These are phyloP conservation scores for Aspergillus panamensis DNA, from an alignment of 495 filamentous ascomycete genomes.

Conservation along the genomic window DNA sequence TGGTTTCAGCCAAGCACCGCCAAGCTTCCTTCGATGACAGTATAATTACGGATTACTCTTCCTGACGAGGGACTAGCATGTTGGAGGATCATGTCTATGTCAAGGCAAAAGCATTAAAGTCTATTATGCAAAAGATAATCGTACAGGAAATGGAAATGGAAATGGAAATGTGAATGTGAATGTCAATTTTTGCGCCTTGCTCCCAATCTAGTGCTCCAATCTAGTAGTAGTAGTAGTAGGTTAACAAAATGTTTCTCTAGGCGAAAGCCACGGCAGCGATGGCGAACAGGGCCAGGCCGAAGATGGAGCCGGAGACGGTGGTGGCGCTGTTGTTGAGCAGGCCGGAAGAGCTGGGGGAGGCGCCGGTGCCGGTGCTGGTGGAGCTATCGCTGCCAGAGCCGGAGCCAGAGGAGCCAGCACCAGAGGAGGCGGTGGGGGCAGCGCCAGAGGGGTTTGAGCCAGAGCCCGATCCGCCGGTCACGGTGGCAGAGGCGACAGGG, in stretches of 20 bases:
- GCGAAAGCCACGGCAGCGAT: slow-evolving; percentile 20
- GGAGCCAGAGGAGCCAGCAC: slow-evolving; percentile 16
- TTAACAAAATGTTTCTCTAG: slow-evolving; percentile 23
- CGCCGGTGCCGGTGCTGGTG: slow-evolving; percentile 9
- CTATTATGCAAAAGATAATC: too few relatives aligned
- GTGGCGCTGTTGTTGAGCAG: slow-evolving; percentile 25
- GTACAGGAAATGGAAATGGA: too few relatives aligned
- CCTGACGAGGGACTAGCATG: too few relatives aligned
- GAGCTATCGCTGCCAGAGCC: slow-evolving; percentile 16
- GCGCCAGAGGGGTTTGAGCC: slow-evolving; percentile 1
- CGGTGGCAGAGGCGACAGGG: slow-evolving; percentile 14
- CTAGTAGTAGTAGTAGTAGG: too few relatives aligned
- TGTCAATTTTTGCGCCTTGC: too few relatives aligned
- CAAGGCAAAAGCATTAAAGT: too few relatives aligned
- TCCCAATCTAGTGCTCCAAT: too few relatives aligned
- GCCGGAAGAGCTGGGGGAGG: slow-evolving; percentile 14
- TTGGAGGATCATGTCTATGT: too few relatives aligned
- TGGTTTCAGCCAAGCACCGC: too few relatives aligned
- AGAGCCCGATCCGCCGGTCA: slow-evolving; percentile 11
- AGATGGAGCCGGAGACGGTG: slow-evolving; percentile 33
- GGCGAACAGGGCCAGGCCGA: slow-evolving; percentile 32
- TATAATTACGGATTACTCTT: too few relatives aligned
- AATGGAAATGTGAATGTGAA: too few relatives aligned
- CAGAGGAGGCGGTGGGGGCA: background rate
- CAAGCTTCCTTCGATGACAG: too few relatives aligned